These are phyloP conservation scores for Colletotrichum abscissum DNA, from an alignment of 2,329 filamentous ascomycete genomes.

Conservation along the genomic window DNA sequence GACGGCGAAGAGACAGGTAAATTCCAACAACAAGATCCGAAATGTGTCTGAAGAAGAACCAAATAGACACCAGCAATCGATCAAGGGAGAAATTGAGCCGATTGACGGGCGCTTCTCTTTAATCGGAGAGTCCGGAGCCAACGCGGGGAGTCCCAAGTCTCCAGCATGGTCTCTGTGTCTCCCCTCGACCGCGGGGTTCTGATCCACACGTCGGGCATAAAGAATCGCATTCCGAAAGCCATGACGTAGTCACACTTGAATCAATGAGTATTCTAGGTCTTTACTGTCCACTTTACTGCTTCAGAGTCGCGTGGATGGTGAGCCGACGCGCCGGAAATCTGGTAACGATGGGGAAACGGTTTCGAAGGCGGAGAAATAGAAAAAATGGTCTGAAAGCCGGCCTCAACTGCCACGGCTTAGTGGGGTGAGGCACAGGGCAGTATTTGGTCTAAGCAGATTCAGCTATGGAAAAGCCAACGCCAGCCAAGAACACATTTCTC, in stretches of 20 bases:
- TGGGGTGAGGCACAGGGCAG: not conserved
- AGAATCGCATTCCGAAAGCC: not conserved
- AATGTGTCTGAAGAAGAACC: not conserved
- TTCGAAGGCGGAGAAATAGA: slow-evolving; percentile 28
- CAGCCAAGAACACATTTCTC: not conserved
- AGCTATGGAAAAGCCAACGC: not conserved
- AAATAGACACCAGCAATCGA: not conserved
- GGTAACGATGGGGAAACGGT: not conserved
- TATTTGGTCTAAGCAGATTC: not conserved
- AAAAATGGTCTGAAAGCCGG: not conserved
- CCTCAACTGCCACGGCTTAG: not conserved
- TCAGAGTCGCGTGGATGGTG: slow-evolving; percentile 1
- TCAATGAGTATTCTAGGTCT: not conserved
- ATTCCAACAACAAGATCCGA: not conserved
- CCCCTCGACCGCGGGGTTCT: slow-evolving; percentile 14
- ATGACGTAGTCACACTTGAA: slow-evolving; percentile 12
- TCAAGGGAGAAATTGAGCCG: not conserved
- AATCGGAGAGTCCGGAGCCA: not conserved
- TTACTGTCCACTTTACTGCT: not conserved
- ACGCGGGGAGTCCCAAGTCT: slow-evolving; percentile 12
- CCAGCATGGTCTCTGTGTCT: not conserved
- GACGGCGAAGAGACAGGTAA: not conserved
- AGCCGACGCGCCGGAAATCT: not conserved
- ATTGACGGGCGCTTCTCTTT: slow-evolving; percentile 5
- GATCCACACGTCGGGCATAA: slow-evolving; percentile 10